A percentile compares a stretch with the other conserved stretches of the same genome.
phyloP scores from a whole-genome alignment of 2,329 filamentous ascomycete species.

The Chaetomium olivaceum region DNA sequence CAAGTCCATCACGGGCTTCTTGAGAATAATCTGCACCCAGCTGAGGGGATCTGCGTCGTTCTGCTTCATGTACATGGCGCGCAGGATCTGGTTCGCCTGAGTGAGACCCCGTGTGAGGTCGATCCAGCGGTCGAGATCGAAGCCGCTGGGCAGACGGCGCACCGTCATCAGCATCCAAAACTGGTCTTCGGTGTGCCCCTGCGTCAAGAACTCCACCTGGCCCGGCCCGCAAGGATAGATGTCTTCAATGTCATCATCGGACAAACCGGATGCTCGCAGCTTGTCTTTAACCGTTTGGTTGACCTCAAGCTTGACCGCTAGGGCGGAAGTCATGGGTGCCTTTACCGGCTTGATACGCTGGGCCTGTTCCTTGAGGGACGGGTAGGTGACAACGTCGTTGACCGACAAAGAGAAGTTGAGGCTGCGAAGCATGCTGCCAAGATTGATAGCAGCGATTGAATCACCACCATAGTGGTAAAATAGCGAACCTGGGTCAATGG shows the following conservation, averaged over 20 bases:
- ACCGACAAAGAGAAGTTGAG: neutral
- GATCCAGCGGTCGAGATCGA: constrained; percentile 1
- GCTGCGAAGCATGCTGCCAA: neutral
- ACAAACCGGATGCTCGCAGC: neutral
- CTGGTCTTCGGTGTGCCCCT: neutral
- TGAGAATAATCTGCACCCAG: neutral
- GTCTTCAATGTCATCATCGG: neutral
- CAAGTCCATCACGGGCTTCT: neutral
- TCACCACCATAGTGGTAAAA: neutral
- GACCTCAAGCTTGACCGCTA: neutral
- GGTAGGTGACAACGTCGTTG: neutral
- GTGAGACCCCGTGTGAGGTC: neutral
- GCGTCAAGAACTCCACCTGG: neutral
- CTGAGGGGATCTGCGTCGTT: neutral
- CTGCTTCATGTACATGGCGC: neutral
- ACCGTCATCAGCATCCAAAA: constrained; percentile 2
- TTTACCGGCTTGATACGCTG: neutral
- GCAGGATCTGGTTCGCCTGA: neutral
- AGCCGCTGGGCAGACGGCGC: neutral
- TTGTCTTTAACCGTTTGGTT: neutral
- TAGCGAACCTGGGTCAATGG: neutral
- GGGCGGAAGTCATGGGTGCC: neutral
- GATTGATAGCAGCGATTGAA: neutral
- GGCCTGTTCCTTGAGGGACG: neutral
- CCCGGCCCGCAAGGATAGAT: neutral